phyloP scores from a whole-genome alignment of 345 rosid genomes.

The Euphorbia lathyris region DNA sequence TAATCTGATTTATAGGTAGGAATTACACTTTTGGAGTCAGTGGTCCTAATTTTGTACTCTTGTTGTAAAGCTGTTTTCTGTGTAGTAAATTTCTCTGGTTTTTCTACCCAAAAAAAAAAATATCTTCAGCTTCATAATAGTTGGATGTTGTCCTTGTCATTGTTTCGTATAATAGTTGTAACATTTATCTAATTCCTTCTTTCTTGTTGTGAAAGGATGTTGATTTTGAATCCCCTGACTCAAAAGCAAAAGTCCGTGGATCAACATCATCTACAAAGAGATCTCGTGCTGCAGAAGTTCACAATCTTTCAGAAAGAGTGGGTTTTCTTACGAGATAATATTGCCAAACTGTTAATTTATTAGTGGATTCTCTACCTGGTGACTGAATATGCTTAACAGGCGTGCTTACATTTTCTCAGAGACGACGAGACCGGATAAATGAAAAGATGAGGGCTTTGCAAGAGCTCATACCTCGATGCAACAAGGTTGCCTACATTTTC shows the following conservation, averaged over 20 bases:
- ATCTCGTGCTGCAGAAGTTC: constrained; percentile 89
- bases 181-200: not conserved
- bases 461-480: constrained; percentile 89
- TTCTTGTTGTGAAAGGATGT: constrained; percentile 39
- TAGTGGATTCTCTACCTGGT: not conserved
- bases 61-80: too few species aligned
- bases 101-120: too few species aligned
- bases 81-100: too few species aligned
- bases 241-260: constrained; percentile 52
- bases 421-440: constrained; percentile 85
- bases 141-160: not conserved
- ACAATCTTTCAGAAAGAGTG: constrained; percentile 96
- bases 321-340: constrained; percentile 13
- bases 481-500: constrained; percentile 49
- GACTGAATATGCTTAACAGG: not conserved
- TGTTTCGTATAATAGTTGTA: not conserved
- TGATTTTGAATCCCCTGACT: constrained; percentile 53
- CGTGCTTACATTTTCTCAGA: constrained; percentile 34
- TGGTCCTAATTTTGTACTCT: too few species aligned
- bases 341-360: not conserved
- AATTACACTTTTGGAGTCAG: too few species aligned
- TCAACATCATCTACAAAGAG: constrained; percentile 68
- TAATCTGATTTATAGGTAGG: too few species aligned
- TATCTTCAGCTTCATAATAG: too few species aligned
- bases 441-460: constrained; percentile 85